Evolutionary conservation across 345 rosid species (phyloP).

Genomic region (Linum trigynum): DNA sequence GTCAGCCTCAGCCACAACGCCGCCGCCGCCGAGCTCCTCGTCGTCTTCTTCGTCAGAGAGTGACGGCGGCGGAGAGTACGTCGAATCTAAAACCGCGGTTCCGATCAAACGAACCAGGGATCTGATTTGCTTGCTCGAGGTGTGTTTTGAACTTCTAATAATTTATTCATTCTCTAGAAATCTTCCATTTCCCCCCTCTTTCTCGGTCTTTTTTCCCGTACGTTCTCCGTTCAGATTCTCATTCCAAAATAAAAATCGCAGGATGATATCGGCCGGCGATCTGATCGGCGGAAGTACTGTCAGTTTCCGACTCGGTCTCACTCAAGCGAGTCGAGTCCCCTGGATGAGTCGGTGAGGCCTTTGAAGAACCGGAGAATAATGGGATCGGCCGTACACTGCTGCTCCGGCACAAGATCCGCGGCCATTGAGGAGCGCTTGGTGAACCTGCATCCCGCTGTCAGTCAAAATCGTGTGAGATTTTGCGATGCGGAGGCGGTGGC

Average conservation of each 20-base stretch:
- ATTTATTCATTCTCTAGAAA: not conserved
- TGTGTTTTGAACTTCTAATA: not conserved
- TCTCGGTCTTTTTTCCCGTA: not conserved
- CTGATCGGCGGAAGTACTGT: conserved; percentile 10
- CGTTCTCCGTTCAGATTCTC: not conserved
- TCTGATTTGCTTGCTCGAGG: conserved; percentile 13
- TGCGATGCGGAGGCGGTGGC: too few species aligned
- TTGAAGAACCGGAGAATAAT: conserved; percentile 11
- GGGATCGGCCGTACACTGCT: not conserved
- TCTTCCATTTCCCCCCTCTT: not conserved
- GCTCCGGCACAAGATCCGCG: conserved; percentile 9
- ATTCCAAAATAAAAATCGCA: not conserved
- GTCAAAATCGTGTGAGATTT: too few species aligned
- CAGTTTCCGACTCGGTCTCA: conserved; percentile 1
- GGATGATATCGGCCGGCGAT: conserved; percentile 15
- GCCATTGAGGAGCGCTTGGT: too few species aligned
- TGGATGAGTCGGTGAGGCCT: conserved; percentile 15
- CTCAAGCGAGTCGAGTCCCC: conserved; percentile 7
- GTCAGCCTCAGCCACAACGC: conserved; percentile 21
- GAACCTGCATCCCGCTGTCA: too few species aligned
- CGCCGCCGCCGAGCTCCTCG: conserved; percentile 24
- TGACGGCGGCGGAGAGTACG: conserved; percentile 9
- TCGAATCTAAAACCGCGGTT: conserved; percentile 7
- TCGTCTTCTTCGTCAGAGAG: conserved; percentile 23
- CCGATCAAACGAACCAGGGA: conserved; percentile 24